phyloP scores from a whole-genome alignment of 2,329 filamentous ascomycete species.

The Sordariomycetes sp. region DNA sequence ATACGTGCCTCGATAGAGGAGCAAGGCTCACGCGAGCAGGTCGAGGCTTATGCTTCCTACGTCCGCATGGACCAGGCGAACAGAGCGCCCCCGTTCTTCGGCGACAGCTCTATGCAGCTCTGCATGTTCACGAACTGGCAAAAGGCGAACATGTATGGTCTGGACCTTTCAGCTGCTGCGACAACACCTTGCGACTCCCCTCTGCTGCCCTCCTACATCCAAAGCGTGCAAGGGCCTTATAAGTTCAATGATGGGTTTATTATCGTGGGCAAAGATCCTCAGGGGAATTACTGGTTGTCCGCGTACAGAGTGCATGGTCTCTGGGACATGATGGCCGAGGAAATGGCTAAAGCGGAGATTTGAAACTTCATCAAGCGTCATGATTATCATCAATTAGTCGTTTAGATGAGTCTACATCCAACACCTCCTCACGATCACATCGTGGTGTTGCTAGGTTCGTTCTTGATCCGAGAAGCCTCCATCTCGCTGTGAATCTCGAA shows the following conservation, averaged over 20 bases:
- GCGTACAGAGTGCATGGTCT: constrained; percentile 9
- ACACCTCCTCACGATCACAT: too few relatives aligned
- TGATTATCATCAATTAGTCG: too few relatives aligned
- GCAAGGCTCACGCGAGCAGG: constrained; percentile 20
- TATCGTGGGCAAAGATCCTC: constrained; percentile 17
- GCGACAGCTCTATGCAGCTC: constrained; percentile 18
- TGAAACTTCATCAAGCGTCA: too few relatives aligned
- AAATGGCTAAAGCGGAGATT: too few relatives aligned
- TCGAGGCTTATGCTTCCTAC: constrained; percentile 19
- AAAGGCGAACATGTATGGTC: constrained; percentile 10
- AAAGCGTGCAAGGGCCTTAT: constrained; percentile 6
- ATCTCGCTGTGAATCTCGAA: too few relatives aligned
- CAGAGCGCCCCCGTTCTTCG: constrained; percentile 18
- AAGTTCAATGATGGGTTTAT: constrained; percentile 11
- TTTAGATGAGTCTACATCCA: too few relatives aligned
- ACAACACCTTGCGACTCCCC: constrained; percentile 1
- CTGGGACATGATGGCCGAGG: constrained; percentile 12
- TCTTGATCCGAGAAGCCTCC: too few relatives aligned
- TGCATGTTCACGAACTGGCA: constrained; percentile 21
- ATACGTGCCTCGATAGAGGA: constrained; percentile 18
- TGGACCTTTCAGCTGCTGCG: constrained; percentile 2
- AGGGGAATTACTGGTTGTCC: constrained; percentile 20
- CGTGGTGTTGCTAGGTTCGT: too few relatives aligned
- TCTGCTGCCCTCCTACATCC: constrained; percentile 9
- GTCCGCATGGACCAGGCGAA: constrained; percentile 7